Conservation (phyloP, 805 yeast genomes). For the Wickerhamiella kazuoi region DNA sequence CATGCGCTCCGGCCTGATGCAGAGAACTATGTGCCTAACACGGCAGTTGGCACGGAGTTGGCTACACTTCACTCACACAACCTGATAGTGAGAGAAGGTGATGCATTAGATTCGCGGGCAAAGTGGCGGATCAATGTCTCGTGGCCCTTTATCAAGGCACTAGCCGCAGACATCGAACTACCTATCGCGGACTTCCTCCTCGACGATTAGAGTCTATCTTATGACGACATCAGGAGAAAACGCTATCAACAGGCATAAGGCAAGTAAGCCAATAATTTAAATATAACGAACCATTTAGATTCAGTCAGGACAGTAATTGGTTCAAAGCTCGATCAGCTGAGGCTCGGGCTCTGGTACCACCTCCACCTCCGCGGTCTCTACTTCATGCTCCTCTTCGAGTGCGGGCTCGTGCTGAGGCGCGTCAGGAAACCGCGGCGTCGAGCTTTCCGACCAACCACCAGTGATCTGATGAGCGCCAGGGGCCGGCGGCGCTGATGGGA, state of each 20-base stretch:
- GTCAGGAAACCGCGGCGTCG: neutral
- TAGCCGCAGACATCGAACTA: slow-evolving; percentile 48
- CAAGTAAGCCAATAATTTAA: neutral
- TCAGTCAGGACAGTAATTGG: no score
- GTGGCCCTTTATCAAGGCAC: slow-evolving; percentile 42
- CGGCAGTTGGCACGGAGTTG: slow-evolving; percentile 30
- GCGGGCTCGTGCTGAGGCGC: neutral
- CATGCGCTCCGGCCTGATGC: slow-evolving; percentile 43
- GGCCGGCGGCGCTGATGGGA: neutral
- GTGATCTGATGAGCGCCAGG: neutral
- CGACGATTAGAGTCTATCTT: no score
- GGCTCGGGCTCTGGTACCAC: slow-evolving; percentile 2
- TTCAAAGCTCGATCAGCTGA: slow-evolving; percentile 12
- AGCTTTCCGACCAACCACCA: neutral
- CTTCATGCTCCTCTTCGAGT: neutral
- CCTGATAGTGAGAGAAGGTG: slow-evolving; percentile 28
- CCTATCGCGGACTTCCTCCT: slow-evolving; percentile 45
- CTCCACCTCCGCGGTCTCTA: neutral
- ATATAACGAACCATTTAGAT: no score
- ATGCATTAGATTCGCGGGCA: slow-evolving; percentile 45
- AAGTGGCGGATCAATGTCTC: slow-evolving; percentile 66
- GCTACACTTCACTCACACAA: slow-evolving; percentile 44
- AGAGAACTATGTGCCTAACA: slow-evolving; percentile 22
- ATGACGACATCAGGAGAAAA: no score
- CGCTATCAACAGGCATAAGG: neutral